Base-by-base conservation (phyloP, 1,139 yeast genomes). In the Nakaseomyces nivariensis region DNA sequence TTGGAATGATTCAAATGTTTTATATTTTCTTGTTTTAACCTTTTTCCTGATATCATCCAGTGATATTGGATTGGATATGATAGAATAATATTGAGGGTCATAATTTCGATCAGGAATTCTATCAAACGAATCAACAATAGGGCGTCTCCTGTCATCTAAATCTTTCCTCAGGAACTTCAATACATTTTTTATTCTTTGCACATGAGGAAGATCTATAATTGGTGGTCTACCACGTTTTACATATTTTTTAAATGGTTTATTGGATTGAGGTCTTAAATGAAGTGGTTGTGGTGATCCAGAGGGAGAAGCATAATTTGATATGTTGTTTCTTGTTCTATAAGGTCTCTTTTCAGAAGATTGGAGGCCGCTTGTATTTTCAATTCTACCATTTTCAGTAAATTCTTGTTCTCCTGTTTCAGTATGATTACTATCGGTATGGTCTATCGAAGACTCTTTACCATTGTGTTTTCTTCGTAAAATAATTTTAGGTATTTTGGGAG, bases 141-240 rank as follows among this genome's bases (percentile, higher is more conserved):
- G 72, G 48, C 72, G 74, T 13, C 75, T 74, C 46, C 72, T 73
- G 5, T 76, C 74, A 57, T 78, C 81, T 49, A 80, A 77, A 52
- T 85, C 81, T 62, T 85, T 85, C 60, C 88, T 85, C 61, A 92
- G 74, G 47, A 81, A 82, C 63, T 95, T 82, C 72, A 90, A 72
- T 43, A 92, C 82, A 55, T 87, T 81, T 67, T 90, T 90, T 64
- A 90, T 89, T 55, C 97, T 76, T 59, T 88, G 89, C 68, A 92
- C 97, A 67, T 85, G 90, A 4, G 97, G 97, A 60, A 85, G 82
- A 67, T 90, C 97, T 51, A 90, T 94, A 49, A 90, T 86, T 1
- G 97, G 97, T 7, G 97, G 97, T 62, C 97, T 79, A 42, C 97
- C 97, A 62, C 97, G 79, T 74, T 63, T 62, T 51, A 61, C 55